phyloP scores from a whole-genome alignment of 176 grass and related monocot genomes.

The Coix lacrymajobi region DNA sequence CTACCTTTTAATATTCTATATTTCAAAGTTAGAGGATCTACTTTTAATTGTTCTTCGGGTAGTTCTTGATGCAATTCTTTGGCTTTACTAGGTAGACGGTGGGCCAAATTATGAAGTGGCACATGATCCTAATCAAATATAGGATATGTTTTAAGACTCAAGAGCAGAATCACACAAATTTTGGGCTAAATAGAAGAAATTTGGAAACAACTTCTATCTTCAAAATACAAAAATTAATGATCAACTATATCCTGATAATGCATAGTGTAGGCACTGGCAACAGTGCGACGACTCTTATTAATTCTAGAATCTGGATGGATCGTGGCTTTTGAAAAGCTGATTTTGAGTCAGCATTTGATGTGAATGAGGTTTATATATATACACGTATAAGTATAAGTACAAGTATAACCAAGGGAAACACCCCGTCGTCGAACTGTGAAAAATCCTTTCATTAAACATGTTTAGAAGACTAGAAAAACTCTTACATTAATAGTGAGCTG shows the following conservation, averaged over 20 bases:
- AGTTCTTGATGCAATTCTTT: not conserved
- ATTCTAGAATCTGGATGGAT: not conserved
- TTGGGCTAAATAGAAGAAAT: not conserved
- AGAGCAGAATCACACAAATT: not conserved
- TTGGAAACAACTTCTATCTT: not conserved
- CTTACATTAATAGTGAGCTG: not conserved
- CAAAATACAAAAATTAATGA: constrained; percentile 5
- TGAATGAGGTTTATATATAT: not conserved
- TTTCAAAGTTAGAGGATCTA: too few relatives aligned
- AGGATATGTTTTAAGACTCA: not conserved
- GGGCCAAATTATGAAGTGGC: not conserved
- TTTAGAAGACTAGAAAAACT: not conserved
- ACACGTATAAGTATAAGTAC: not conserved
- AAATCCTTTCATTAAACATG: not conserved
- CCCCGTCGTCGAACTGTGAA: not conserved
- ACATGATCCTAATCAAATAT: constrained; percentile 17
- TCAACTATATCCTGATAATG: not conserved
- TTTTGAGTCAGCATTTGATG: not conserved
- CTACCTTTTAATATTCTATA: too few relatives aligned
- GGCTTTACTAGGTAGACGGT: not conserved
- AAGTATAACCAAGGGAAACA: not conserved
- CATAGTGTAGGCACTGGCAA: not conserved
- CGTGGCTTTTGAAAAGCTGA: not conserved
- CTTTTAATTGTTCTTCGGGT: not conserved
- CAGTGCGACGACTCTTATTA: not conserved